phyloP scores from a whole-genome alignment of 2,329 filamentous ascomycete genomes.

The Diaporthe humulicola region DNA sequence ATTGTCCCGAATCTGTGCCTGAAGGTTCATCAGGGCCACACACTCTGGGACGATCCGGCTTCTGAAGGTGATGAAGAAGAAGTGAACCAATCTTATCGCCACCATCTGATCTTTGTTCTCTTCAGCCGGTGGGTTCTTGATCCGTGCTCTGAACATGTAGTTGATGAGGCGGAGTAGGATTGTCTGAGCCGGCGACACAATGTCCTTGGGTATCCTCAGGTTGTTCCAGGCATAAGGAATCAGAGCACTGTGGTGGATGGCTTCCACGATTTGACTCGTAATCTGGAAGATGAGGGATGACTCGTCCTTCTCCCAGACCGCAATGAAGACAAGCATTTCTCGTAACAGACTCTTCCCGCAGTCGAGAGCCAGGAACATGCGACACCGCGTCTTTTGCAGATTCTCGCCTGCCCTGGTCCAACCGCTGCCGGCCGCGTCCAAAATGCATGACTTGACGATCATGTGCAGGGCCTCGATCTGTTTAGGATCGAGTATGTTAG shows the following conservation, averaged over 20 bases:
- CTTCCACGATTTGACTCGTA: slow-evolving; percentile 95
- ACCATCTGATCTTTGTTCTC: slow-evolving; percentile 66
- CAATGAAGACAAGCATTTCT: slow-evolving; percentile 95
- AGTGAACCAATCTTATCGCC: slow-evolving; percentile 80
- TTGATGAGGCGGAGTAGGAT: slow-evolving; percentile 92
- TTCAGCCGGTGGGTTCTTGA: slow-evolving; percentile 56
- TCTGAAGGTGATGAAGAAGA: slow-evolving; percentile 92
- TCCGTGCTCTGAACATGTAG: slow-evolving; percentile 81
- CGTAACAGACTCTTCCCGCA: slow-evolving; percentile 90
- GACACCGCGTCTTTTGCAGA: slow-evolving; percentile 90
- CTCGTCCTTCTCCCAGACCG: slow-evolving; percentile 95
- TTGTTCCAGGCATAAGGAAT: slow-evolving; percentile 94
- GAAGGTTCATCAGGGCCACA: slow-evolving; percentile 92
- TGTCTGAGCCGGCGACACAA: slow-evolving; percentile 94
- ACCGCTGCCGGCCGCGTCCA: slow-evolving; percentile 82
- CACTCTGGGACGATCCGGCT: slow-evolving; percentile 94
- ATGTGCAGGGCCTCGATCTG: slow-evolving; percentile 97
- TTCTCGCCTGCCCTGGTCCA: slow-evolving; percentile 79
- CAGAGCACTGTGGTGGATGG: slow-evolving; percentile 88
- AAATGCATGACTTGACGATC: slow-evolving; percentile 96
- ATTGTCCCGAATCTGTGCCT: slow-evolving; percentile 87
- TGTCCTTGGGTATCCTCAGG: slow-evolving; percentile 92
- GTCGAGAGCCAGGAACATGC: slow-evolving; percentile 89
- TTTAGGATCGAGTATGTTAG: slow-evolving; percentile 91
- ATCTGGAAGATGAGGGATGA: slow-evolving; percentile 96